phyloP scores from a whole-genome alignment of 129 eudicot genomes.

The Arctium minus region DNA sequence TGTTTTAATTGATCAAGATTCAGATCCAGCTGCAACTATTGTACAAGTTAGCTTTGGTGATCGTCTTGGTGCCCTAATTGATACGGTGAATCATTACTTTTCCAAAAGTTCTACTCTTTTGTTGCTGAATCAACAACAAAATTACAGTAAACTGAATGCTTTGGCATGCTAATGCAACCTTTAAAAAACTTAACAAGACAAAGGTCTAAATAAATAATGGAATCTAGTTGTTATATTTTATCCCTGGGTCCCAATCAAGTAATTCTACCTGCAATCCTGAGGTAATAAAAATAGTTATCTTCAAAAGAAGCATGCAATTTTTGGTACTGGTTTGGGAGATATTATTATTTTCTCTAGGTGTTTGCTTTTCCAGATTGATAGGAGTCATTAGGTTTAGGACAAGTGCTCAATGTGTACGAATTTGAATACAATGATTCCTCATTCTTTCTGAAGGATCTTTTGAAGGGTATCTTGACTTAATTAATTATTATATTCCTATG shows the following conservation, averaged over 20 bases:
- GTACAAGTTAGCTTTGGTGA: conserved; percentile 95
- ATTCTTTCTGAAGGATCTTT: neutral
- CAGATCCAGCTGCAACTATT: conserved; percentile 74
- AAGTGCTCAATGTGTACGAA: neutral
- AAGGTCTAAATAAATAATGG: neutral
- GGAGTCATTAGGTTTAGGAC: neutral
- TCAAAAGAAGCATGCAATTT: neutral
- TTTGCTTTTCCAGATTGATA: neutral
- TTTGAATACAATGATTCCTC: neutral
- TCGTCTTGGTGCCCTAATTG: conserved; percentile 95
- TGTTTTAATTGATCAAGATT: conserved; percentile 83
- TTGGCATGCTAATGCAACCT: conserved; percentile 10
- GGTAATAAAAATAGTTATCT: conserved; percentile 6
- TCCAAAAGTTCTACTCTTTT: conserved; percentile 4
- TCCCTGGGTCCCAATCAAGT: neutral
- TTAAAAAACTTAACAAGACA: neutral
- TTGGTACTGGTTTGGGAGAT: neutral
- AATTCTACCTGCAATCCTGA: conserved; percentile 5
- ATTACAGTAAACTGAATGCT: conserved; percentile 1
- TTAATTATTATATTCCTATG: neutral
- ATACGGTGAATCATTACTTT: conserved; percentile 51
- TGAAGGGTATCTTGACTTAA: neutral
- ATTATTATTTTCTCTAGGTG: neutral
- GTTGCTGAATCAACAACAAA: neutral
- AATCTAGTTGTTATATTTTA: neutral